A percentile compares a stretch with the other conserved stretches of the same genome.
Conservation (phyloP, 805 yeast species). For the Cyberlindnera bimundalis region DNA sequence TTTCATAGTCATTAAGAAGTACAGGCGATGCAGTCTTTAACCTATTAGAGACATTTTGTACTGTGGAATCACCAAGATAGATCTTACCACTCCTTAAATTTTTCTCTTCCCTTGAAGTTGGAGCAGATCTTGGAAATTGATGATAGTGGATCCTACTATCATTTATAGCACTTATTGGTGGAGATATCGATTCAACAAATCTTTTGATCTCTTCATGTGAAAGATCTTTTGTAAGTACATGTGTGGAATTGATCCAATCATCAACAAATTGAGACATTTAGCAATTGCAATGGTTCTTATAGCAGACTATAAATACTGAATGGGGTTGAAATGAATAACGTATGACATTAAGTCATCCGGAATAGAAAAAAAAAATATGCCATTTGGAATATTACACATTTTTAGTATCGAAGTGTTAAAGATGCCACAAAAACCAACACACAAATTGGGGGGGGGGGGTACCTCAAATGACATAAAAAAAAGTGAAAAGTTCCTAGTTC, state of each 20-base stretch:
- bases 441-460: too few species aligned
- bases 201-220: neutral
- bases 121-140: neutral
- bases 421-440: too few species aligned
- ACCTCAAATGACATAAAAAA: too few species aligned
- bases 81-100: constrained; percentile 1
- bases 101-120: neutral
- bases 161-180: neutral
- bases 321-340: too few species aligned
- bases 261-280: constrained; percentile 1
- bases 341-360: too few species aligned
- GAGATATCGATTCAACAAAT: neutral
- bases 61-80: constrained; percentile 6
- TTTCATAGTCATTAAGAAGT: neutral
- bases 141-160: neutral
- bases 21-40: neutral
- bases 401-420: too few species aligned
- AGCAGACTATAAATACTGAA: too few species aligned
- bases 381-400: too few species aligned
- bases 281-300: too few species aligned
- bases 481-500: too few species aligned
- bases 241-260: constrained; percentile 4
- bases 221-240: neutral
- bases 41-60: neutral
- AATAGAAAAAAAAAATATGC: too few species aligned